A percentile compares a stretch with the other conserved stretches of the same genome.
Evolutionary conservation across 129 eudicot genomes (phyloP).

Genomic region (Flaveria robusta): DNA sequence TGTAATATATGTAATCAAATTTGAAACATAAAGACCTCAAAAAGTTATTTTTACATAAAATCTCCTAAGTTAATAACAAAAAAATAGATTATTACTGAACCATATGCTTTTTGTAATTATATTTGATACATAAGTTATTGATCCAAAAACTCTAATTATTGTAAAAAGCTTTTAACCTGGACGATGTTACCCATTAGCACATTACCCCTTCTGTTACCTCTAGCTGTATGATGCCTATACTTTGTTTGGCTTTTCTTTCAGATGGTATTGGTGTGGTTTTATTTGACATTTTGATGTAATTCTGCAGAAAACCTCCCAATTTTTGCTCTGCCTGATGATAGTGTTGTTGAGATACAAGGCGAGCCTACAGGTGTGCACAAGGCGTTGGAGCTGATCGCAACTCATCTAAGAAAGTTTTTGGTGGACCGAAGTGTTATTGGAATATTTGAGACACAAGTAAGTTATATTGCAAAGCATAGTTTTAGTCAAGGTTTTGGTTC

Average conservation of each 20-base stretch:
- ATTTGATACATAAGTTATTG: not conserved
- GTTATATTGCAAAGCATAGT: conserved; percentile 6
- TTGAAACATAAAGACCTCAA: too few species aligned
- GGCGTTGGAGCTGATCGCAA: conserved; percentile 79
- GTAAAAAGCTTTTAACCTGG: not conserved
- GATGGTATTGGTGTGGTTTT: conserved; percentile 4
- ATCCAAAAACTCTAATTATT: not conserved
- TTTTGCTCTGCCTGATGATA: conserved; percentile 89
- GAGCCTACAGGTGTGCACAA: conserved; percentile 71
- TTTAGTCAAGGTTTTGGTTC: not conserved
- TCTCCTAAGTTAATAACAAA: not conserved
- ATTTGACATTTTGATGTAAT: conserved; percentile 5
- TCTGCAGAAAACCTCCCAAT: conserved; percentile 80
- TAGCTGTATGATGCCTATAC: not conserved
- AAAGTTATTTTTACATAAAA: not conserved
- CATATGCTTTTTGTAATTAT: not conserved
- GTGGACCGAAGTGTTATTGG: conserved; percentile 86
- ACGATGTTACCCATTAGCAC: not conserved
- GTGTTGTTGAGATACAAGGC: conserved; percentile 86
- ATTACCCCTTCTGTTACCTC: not conserved
- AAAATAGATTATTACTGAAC: not conserved
- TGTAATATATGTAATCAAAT: not conserved
- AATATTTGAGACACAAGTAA: conserved; percentile 77
- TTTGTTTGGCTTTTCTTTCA: not conserved
- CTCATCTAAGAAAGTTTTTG: conserved; percentile 83